Conservation (phyloP, 2,329 filamentous ascomycete genomes). For the Aspergillus phoenicis region DNA sequence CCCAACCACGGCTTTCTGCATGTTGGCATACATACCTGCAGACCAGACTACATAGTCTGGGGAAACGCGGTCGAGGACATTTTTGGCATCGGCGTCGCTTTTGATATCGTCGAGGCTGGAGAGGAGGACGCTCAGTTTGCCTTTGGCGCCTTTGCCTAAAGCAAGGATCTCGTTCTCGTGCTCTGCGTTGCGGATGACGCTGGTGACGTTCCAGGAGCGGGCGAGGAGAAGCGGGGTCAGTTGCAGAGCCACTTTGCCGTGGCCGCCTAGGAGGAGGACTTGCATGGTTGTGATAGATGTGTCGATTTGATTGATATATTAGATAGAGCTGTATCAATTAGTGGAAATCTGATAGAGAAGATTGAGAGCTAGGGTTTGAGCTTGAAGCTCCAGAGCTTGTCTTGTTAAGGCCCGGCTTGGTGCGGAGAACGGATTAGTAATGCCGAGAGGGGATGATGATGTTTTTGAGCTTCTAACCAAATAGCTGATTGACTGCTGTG, state of each 20-base stretch:
- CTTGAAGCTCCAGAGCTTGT: neutral
- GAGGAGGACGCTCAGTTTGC: conserved; percentile 69
- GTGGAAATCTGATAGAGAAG: neutral
- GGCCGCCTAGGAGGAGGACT: conserved; percentile 77
- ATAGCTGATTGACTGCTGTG: too few relatives aligned
- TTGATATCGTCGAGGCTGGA: conserved; percentile 72
- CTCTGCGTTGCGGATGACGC: conserved; percentile 72
- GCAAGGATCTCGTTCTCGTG: conserved; percentile 67
- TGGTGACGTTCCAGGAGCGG: conserved; percentile 75
- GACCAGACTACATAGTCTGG: conserved; percentile 53
- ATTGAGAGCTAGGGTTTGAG: neutral
- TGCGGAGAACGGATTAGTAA: conserved; percentile 6
- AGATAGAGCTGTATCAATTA: neutral
- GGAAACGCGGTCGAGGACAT: conserved; percentile 55
- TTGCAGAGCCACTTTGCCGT: conserved; percentile 75
- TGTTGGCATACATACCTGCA: conserved; percentile 38
- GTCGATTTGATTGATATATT: neutral
- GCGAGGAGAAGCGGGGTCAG: conserved; percentile 76
- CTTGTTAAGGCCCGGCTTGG: neutral
- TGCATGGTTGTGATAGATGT: conserved; percentile 33
- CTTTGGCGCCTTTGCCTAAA: conserved; percentile 59
- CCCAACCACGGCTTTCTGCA: conserved; percentile 11
- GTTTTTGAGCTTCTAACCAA: neutral
- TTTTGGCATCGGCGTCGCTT: conserved; percentile 62
- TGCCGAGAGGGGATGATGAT: neutral